A percentile compares a stretch with the other conserved stretches of the same genome.
phyloP scores from a whole-genome alignment of 208 protist genomes.

The Angomonas deanei region DNA sequence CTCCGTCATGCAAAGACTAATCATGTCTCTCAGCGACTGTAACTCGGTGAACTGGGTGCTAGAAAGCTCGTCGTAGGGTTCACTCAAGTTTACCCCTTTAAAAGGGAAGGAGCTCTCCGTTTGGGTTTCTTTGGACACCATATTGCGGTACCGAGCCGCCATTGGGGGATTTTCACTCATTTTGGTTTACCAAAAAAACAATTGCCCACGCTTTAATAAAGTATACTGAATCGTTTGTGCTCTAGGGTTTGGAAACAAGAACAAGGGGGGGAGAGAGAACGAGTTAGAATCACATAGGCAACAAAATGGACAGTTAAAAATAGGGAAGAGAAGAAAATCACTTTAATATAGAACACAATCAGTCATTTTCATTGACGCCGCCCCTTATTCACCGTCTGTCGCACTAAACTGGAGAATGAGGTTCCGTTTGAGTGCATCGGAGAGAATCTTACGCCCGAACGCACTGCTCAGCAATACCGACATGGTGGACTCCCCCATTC shows the following conservation, averaged over 20 bases:
- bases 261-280: neutral
- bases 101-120: slow-evolving; percentile 80
- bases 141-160: slow-evolving; percentile 1
- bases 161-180: neutral
- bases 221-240: neutral
- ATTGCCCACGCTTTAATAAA: slow-evolving; percentile 6
- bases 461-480: slow-evolving; percentile 59
- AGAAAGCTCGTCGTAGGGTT: slow-evolving; percentile 48
- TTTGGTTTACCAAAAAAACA: neutral
- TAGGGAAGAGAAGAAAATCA: neutral
- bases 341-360: neutral
- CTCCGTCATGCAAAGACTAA: slow-evolving; percentile 59
- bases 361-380: neutral
- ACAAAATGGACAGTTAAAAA: slow-evolving; percentile 5
- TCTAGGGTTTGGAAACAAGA: neutral
- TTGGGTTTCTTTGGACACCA: slow-evolving; percentile 45
- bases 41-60: slow-evolving; percentile 78
- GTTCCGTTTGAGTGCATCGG: slow-evolving; percentile 24
- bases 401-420: slow-evolving; percentile 26
- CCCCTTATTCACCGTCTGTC: neutral
- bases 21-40: slow-evolving; percentile 53
- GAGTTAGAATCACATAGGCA: neutral
- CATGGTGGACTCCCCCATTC: slow-evolving; percentile 53
- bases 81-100: slow-evolving; percentile 34
- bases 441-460: slow-evolving; percentile 41